phyloP scores from a whole-genome alignment of 805 yeast genomes.

The Cyberlindnera americana region DNA sequence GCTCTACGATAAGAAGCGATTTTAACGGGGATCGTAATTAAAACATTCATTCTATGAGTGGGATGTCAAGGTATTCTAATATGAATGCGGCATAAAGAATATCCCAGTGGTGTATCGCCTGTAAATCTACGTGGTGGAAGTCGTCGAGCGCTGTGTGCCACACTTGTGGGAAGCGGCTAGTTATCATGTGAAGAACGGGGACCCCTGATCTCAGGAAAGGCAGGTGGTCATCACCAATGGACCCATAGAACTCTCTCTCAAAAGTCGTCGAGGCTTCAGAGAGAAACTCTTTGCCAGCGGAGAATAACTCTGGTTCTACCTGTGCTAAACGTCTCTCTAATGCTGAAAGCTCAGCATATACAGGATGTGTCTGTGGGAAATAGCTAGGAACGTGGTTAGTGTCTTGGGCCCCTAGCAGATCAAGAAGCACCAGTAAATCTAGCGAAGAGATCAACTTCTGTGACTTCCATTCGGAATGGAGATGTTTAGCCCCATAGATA shows the following conservation, averaged over 20 bases:
- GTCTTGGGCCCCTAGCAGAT: slow-evolving; percentile 42
- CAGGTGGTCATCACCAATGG: slow-evolving; percentile 49
- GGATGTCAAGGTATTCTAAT: slow-evolving; percentile 28
- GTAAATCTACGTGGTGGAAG: slow-evolving; percentile 38
- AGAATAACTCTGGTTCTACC: slow-evolving; percentile 7
- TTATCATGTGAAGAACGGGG: slow-evolving; percentile 50
- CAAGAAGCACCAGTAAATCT: slow-evolving; percentile 46
- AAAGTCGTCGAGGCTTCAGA: slow-evolving; percentile 19
- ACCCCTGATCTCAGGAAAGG: slow-evolving; percentile 47
- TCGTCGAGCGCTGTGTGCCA: slow-evolving; percentile 54
- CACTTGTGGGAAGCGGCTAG: slow-evolving; percentile 43
- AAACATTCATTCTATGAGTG: too few species aligned
- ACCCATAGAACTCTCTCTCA: slow-evolving; percentile 13
- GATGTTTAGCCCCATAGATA: slow-evolving; percentile 51
- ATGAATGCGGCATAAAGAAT: slow-evolving; percentile 38
- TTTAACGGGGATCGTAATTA: too few species aligned
- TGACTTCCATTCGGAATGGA: slow-evolving; percentile 38
- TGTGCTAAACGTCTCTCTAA: slow-evolving; percentile 31
- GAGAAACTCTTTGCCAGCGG: slow-evolving; percentile 6
- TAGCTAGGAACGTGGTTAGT: slow-evolving; percentile 36
- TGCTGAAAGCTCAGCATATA: slow-evolving; percentile 34
- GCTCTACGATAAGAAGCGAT: too few species aligned
- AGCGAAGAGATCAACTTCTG: slow-evolving; percentile 31
- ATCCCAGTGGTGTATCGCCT: slow-evolving; percentile 45
- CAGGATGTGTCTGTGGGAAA: slow-evolving; percentile 37